Percentiles rank a stretch among this genome's conserved stretches.
These are phyloP conservation scores for Metarhizium anisopliae DNA, from an alignment of 2,329 filamentous ascomycete genomes.

Conservation along the genomic window DNA sequence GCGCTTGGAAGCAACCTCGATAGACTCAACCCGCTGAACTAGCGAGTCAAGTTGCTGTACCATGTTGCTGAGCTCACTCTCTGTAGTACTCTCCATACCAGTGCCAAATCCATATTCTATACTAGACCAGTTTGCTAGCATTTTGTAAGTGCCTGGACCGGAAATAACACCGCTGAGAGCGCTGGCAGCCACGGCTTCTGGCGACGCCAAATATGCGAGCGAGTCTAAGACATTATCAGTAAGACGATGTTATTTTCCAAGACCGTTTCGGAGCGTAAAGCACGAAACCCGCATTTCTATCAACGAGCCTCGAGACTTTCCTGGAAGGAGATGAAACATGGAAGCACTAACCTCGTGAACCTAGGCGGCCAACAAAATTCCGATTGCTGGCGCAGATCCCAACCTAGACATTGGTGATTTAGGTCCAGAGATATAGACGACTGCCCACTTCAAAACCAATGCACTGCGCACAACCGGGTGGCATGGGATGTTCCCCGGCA, in stretches of 20 bases:
- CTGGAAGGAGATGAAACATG: background rate
- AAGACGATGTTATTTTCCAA: no score
- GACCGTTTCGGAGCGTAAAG: no score
- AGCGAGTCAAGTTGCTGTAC: slow-evolving; percentile 9
- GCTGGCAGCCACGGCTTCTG: slow-evolving; percentile 82
- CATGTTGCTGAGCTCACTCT: background rate
- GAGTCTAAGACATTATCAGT: no score
- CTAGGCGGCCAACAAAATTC: no score
- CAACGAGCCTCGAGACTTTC: background rate
- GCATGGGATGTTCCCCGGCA: slow-evolving; percentile 14
- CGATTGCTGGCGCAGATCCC: no score
- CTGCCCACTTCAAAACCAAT: no score
- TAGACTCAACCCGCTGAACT: slow-evolving; percentile 9
- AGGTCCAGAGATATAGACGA: no score
- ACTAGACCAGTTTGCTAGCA: slow-evolving; percentile 41
- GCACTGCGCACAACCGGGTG: no score
- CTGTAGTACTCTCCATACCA: background rate
- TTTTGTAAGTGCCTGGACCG: slow-evolving; percentile 68
- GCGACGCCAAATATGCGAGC: slow-evolving; percentile 20
- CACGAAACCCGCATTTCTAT: no score
- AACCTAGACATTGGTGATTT: no score
- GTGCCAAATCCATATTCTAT: slow-evolving; percentile 10
- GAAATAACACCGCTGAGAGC: slow-evolving; percentile 62
- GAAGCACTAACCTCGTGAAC: no score
- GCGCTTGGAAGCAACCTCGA: slow-evolving; percentile 13